These are phyloP conservation scores for Diaporthe humulicola DNA, from an alignment of 2,329 filamentous ascomycete species.

Conservation along the genomic window DNA sequence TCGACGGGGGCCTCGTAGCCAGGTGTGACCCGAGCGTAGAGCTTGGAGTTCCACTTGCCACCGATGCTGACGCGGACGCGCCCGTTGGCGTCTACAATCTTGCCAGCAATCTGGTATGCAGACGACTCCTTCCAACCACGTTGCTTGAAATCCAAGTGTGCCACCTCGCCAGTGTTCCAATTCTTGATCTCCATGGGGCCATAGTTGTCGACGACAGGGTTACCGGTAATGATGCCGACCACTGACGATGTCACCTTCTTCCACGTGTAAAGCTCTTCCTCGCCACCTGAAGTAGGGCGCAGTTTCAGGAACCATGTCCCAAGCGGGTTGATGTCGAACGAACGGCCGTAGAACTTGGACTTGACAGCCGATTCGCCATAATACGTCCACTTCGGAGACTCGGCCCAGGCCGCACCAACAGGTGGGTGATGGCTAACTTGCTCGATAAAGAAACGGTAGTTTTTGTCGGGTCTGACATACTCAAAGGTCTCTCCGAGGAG, in stretches of 20 bases:
- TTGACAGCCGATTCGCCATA: slow-evolving; percentile 96
- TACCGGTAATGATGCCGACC: slow-evolving; percentile 98
- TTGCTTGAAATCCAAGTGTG: slow-evolving; percentile 90
- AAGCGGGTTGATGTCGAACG: slow-evolving; percentile 95
- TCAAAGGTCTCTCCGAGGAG: slow-evolving; percentile 97
- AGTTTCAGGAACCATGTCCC: slow-evolving; percentile 97
- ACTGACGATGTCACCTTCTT: slow-evolving; percentile 98
- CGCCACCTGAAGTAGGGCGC: slow-evolving; percentile 79
- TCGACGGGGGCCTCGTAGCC: slow-evolving; percentile 85
- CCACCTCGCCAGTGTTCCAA: slow-evolving; percentile 94
- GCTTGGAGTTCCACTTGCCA: slow-evolving; percentile 96
- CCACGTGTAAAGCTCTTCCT: slow-evolving; percentile 95
- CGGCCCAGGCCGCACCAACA: slow-evolving; percentile 91
- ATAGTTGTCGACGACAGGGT: slow-evolving; percentile 97
- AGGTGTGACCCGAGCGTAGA: slow-evolving; percentile 93
- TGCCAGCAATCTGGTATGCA: slow-evolving; percentile 89
- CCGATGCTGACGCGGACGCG: slow-evolving; percentile 89
- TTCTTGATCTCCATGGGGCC: slow-evolving; percentile 98
- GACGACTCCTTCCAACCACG: slow-evolving; percentile 96
- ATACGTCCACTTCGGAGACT: slow-evolving; percentile 95
- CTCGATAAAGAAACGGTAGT: slow-evolving; percentile 98
- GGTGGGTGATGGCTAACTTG: slow-evolving; percentile 98
- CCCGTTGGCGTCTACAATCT: slow-evolving; percentile 84
- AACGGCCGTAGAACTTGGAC: slow-evolving; percentile 97
- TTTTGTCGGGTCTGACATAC: slow-evolving; percentile 94